Base-by-base conservation (phyloP, 1,139 yeast species). In the Ogataea hybrid region DNA sequence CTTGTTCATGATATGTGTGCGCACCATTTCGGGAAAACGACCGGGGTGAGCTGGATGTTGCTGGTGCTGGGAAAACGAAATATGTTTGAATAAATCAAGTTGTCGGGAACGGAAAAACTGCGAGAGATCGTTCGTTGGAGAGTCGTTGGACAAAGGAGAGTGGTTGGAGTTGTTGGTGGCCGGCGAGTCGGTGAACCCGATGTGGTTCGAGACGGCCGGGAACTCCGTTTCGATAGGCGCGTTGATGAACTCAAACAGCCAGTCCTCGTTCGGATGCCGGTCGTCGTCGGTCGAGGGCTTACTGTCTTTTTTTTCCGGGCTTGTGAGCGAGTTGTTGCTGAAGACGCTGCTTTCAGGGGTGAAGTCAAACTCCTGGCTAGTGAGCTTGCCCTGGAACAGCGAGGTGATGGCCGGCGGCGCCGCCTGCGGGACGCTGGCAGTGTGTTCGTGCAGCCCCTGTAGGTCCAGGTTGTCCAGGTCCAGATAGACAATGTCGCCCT, bases 241-340 rank as follows among this genome's bases (percentile, higher is more conserved):
- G 44, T 72, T 75, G 39, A 81, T 78, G 48, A 82, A 79, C 63
- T 81, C 83, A 47, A 77, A 71, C 39, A 87, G 57, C 95, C 94
- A 77, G 59, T 83, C 80, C 49, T 77, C 73, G 27, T 27, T 35
- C 4, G 32, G 39, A 6, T 17, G 31, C 25, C 36, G 35, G 11
- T 31, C 30, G n/a, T 37, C 39, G 4, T 25, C 35, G 9, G 39
- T 25, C 23, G 28, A 37, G 28, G 28, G 28, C 27, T 32, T 38
- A 23, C 25, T 27, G 20, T 34, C 40, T 28, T 31, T 16, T 15
- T 40, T 35, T 16, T 32, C 40, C 12, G 37, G 32, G 27, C 38
- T 32, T 5, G 42, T 17, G 25, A 40, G 42, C 18, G 40, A 33
- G 28, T 32, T 39, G 30, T 31, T 40, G 31, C 35, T 37, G 31